Evolutionary conservation across 495 filamentous ascomycete species (phyloP), one percentile per base, ranked within the genome.

Genomic region (Aspergillus egyptiacus): DNA sequence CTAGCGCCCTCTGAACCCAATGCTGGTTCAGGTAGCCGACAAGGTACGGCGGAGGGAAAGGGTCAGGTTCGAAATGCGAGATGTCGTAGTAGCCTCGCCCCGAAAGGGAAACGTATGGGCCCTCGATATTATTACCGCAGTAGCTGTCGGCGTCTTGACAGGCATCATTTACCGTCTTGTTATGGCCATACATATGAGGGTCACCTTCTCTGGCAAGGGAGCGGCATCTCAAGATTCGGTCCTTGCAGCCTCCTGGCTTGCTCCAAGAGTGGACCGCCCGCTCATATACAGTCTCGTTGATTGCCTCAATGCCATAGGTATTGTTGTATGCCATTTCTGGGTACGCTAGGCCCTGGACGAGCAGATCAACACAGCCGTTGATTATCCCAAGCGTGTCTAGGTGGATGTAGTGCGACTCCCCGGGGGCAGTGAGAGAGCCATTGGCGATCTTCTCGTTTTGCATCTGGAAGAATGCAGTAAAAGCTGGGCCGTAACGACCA

Each of bases 281-380:
- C n/a, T 74, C 55, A 46, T 77, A 81, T 11, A 70, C 56, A 27
- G 66, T 76, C 23, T 75, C 60, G 55, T 79, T 84, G 57, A 88
- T 77, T 0, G 81, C 71, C 47, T 80, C 59, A 22, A 91, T 76
- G 7, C 80, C 81, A 55, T 89, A 94, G 3, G 85, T 85, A 57
- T 93, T 95, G 64, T 83, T 81, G 38, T 80, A 73, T 11, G 83
- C 83, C 63, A 87, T 82, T 13, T 73, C 61, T 2, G 84, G 77
- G 55, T 89, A 91, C 37, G 68, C 77, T 1, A 80, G 76, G 9
- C 69, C 74, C 66, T 91, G 85, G 7, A 82, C 74, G n/a, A 81
- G 58, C 39, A 81, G 74, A 63, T 94, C 87, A 39, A 91, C 72
- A 52, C 88, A 90, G 30, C 85, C 87, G 60, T 91, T 90, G 39